Base-by-base conservation (phyloP, 2,329 filamentous ascomycete species). In the Fusarium sp. region DNA sequence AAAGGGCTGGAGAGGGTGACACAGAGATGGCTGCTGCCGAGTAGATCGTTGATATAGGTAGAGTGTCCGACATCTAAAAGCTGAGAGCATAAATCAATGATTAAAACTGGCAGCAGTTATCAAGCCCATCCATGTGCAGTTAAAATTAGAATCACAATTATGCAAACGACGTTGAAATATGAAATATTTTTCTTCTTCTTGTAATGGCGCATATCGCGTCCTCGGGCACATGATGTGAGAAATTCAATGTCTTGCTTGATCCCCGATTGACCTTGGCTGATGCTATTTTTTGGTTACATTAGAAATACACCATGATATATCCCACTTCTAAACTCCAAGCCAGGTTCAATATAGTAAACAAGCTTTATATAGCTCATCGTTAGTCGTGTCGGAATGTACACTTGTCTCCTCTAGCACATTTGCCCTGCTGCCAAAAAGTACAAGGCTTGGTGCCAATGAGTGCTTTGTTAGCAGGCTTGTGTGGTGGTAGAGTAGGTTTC, bases 341-440 rank as follows among this genome's bases (percentile, higher is more conserved):
- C 55, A 69, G 36, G 54, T 55, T 65, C 36, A 58, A 70, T 58
- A 69, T 56, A 49, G 48, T 58, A 56, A 45, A 44, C 49, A 57
- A 65, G 60, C 28, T 48, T 52, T 59, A 24, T 24, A 63, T 58
- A 61, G 55, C 26, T 63, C 56, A 28, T 63, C 64, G 55, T 70
- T 64, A 84, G 56, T 93, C 91, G 78, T 94, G 92, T 63, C 92
- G 87, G 81, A 92, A 94, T 5, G 92, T 94, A 83, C 92, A 94
- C 77, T 90, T 90, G 41, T 92, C 91, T 28, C 92, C 92, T 79
- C 93, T 91, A 12, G 89, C 90, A 82, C 92, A 94, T 79, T 91
- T 91, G 20, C 92, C 92, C 79, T 92, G 89, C 66, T 89, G 87
- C 85, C 87, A 94, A 80, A 93, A 94, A 26, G 87, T 88, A 80